Evolutionary conservation across 495 filamentous ascomycete species (phyloP).

Genomic region (Penicillium canariense): DNA sequence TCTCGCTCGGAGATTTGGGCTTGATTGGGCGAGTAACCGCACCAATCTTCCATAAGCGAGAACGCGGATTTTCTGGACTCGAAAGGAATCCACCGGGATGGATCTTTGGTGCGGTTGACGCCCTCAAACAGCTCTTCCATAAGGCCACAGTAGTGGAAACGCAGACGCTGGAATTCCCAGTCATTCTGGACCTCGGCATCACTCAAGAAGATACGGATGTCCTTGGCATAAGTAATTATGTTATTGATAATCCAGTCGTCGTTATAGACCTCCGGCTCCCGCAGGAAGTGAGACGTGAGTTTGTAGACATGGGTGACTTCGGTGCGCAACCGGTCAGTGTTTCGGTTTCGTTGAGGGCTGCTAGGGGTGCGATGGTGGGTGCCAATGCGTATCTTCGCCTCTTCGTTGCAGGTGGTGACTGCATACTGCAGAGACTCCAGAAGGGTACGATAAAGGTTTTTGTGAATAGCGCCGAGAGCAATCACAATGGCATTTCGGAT

Average conservation of each 20-base stretch:
- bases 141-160: slow-evolving; percentile 89
- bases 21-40: slow-evolving; percentile 93
- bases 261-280: slow-evolving; percentile 71
- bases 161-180: slow-evolving; percentile 90
- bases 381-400: slow-evolving; percentile 79
- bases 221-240: slow-evolving; percentile 84
- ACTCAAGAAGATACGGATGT: slow-evolving; percentile 88
- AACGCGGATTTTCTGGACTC: slow-evolving; percentile 92
- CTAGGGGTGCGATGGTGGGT: slow-evolving; percentile 73
- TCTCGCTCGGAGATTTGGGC: slow-evolving; percentile 76
- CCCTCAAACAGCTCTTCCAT: slow-evolving; percentile 91
- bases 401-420: slow-evolving; percentile 76
- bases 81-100: slow-evolving; percentile 91
- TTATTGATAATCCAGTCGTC: slow-evolving; percentile 94
- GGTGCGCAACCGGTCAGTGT: slow-evolving; percentile 81
- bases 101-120: slow-evolving; percentile 81
- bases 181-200: slow-evolving; percentile 93
- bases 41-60: slow-evolving; percentile 98
- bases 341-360: slow-evolving; percentile 69
- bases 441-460: slow-evolving; percentile 89
- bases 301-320: slow-evolving; percentile 96
- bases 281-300: slow-evolving; percentile 87
- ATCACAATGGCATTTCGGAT: slow-evolving; percentile 89
- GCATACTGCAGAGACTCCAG: slow-evolving; percentile 86
- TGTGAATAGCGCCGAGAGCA: slow-evolving; percentile 90